phyloP scores from a whole-genome alignment of 352 stramenopile species.

The Pythium plurisporium region DNA sequence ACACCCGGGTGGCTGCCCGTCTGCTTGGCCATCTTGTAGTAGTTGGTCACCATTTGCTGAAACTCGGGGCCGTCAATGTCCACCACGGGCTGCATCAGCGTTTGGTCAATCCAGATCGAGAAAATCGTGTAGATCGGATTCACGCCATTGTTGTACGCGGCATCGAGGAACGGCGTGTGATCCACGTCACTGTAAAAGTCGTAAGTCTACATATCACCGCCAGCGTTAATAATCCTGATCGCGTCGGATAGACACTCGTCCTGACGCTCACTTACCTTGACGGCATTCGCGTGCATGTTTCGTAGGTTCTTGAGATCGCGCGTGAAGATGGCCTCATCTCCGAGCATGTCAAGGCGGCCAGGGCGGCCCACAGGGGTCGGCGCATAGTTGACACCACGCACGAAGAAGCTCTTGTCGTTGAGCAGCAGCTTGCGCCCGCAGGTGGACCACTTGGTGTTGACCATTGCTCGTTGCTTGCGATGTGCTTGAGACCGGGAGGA shows the following conservation, averaged over 20 bases:
- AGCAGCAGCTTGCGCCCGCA: slow-evolving; percentile 62
- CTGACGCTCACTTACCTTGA: slow-evolving; percentile 50
- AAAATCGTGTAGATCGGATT: slow-evolving; percentile 66
- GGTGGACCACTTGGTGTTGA: slow-evolving; percentile 55
- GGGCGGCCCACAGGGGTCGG: slow-evolving; percentile 56
- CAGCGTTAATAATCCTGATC: no score
- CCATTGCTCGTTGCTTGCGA: background rate
- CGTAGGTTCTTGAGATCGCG: slow-evolving; percentile 66
- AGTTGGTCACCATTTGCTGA: slow-evolving; percentile 42
- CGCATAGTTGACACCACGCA: slow-evolving; percentile 70
- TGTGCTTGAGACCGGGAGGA: background rate
- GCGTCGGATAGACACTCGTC: no score
- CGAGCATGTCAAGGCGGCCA: slow-evolving; percentile 52
- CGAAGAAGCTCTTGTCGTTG: slow-evolving; percentile 55
- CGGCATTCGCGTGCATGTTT: slow-evolving; percentile 64
- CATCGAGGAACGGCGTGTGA: slow-evolving; percentile 51
- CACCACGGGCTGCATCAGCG: slow-evolving; percentile 36
- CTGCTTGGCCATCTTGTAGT: slow-evolving; percentile 56
- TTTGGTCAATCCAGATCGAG: slow-evolving; percentile 69
- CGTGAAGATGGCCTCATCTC: slow-evolving; percentile 44
- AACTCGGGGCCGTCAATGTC: slow-evolving; percentile 32
- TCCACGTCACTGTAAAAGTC: slow-evolving; percentile 52
- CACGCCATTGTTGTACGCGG: slow-evolving; percentile 52
- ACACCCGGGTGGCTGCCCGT: slow-evolving; percentile 45
- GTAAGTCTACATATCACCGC: slow-evolving; percentile 49